Conservation (phyloP, 2,329 filamentous ascomycete genomes). For the Hypomyces perniciosus region DNA sequence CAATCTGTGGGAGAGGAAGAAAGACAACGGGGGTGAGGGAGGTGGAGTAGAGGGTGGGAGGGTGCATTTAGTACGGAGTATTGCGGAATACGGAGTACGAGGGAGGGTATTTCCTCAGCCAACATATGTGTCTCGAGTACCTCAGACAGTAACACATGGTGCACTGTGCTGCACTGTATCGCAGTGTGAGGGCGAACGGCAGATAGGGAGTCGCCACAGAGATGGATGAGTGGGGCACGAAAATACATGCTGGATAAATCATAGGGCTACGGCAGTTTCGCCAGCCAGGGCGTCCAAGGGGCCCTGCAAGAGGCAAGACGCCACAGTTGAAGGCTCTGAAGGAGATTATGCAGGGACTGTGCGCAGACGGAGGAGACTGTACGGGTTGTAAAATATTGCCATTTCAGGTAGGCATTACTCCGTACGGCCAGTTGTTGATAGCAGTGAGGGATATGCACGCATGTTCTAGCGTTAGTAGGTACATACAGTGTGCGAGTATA, state of each 20-base stretch:
- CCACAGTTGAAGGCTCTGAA: slow-evolving; percentile 11
- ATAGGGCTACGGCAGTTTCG: slow-evolving; percentile 14
- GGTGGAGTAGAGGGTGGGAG: background rate
- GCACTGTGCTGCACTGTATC: background rate
- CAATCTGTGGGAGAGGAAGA: slow-evolving; percentile 13
- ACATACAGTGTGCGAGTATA: too few relatives aligned
- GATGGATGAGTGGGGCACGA: background rate
- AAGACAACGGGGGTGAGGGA: slow-evolving; percentile 4
- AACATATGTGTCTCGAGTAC: background rate
- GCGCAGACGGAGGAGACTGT: background rate
- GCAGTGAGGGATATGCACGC: background rate
- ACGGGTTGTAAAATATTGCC: too few relatives aligned
- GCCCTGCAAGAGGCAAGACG: too few relatives aligned
- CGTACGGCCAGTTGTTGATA: too few relatives aligned
- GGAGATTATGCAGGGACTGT: slow-evolving; percentile 27
- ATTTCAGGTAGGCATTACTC: too few relatives aligned
- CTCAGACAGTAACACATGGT: background rate
- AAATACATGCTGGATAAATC: slow-evolving; percentile 9
- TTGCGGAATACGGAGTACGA: slow-evolving; percentile 3
- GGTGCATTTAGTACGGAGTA: background rate
- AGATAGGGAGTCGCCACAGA: slow-evolving; percentile 1
- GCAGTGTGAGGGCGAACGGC: background rate
- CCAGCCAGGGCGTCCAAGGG: background rate
- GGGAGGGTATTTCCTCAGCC: slow-evolving; percentile 3
- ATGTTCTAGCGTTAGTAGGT: background rate